Evolutionary conservation across 1,284 basidiomycete genomes (phyloP).

Genomic region (Leccinum pseudoinsigne): DNA sequence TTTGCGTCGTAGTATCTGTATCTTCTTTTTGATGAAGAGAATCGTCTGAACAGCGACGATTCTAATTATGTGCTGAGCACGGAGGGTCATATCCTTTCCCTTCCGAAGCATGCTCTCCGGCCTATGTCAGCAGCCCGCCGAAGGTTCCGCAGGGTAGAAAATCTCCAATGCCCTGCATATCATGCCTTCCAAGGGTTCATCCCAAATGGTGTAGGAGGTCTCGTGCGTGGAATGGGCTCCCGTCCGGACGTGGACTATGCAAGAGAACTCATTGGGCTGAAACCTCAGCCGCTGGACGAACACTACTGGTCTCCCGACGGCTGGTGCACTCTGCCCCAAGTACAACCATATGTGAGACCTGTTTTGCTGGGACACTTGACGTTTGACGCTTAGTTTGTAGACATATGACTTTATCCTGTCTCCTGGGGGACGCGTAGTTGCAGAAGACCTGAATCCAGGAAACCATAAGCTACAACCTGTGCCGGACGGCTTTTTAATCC

Average conservation of each 20-base stretch:
- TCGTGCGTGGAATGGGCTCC: conserved; percentile 68
- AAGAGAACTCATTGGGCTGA: conserved; percentile 59
- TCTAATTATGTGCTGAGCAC: conserved; percentile 89
- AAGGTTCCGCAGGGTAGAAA: conserved; percentile 63
- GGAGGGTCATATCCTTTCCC: conserved; percentile 86
- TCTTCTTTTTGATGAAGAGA: conserved; percentile 87
- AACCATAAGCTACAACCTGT: conserved; percentile 62
- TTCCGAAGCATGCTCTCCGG: conserved; percentile 55
- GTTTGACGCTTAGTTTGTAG: conserved; percentile 29
- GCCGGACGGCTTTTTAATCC: conserved; percentile 71
- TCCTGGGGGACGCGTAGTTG: conserved; percentile 47
- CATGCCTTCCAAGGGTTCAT: conserved; percentile 40
- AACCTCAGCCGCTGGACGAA: conserved; percentile 50
- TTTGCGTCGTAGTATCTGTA: conserved; percentile 72
- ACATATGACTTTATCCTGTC: conserved; percentile 81
- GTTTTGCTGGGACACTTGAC: background rate
- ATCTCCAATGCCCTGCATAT: conserved; percentile 74
- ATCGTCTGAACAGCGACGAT: conserved; percentile 71
- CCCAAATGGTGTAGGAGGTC: conserved; percentile 38
- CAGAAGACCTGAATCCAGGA: conserved; percentile 72
- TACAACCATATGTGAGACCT: conserved; percentile 68
- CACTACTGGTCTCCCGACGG: conserved; percentile 64
- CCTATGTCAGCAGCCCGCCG: conserved; percentile 58
- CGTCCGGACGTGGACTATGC: conserved; percentile 80
- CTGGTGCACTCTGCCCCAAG: conserved; percentile 69